These are phyloP conservation scores for Podila minutissima DNA, from an alignment of 192 early-diverging fungal genomes.

Conservation along the genomic window DNA sequence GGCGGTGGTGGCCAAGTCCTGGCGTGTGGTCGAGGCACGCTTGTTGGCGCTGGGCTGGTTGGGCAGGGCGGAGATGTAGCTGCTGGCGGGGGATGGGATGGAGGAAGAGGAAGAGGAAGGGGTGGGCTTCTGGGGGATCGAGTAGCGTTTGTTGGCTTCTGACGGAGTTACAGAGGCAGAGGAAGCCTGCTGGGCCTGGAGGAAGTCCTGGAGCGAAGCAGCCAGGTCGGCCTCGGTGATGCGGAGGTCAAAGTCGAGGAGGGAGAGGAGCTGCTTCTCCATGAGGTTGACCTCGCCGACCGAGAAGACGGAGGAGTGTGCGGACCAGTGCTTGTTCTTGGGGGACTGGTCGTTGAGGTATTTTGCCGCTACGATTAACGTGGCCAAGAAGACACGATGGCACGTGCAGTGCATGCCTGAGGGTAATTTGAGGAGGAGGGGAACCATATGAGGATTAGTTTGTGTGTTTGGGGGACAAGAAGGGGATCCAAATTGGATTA, in stretches of 20 bases:
- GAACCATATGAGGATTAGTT: background rate
- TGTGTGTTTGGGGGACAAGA: constrained; percentile 1
- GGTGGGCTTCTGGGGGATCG: background rate
- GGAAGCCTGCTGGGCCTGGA: constrained; percentile 16
- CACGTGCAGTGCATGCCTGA: constrained; percentile 82
- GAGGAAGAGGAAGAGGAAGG: background rate
- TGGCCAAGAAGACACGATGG: constrained; percentile 81
- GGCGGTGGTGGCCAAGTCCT: constrained; percentile 12
- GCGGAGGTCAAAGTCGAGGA: constrained; percentile 64
- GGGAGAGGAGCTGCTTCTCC: constrained; percentile 82
- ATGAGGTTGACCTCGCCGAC: constrained; percentile 83
- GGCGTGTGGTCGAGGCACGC: constrained; percentile 16
- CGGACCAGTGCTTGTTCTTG: constrained; percentile 86
- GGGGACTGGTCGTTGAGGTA: constrained; percentile 82
- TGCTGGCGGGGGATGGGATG: constrained; percentile 32
- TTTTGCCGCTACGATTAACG: constrained; percentile 78
- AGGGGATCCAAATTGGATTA: background rate
- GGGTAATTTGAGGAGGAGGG: background rate
- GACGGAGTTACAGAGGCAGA: constrained; percentile 1
- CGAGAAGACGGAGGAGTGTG: constrained; percentile 73
- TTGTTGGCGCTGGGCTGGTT: constrained; percentile 43
- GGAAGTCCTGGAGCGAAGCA: constrained; percentile 30
- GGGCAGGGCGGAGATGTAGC: constrained; percentile 8
- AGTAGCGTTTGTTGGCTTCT: constrained; percentile 8
- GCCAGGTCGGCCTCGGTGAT: constrained; percentile 53